Conservation (phyloP, 2,329 filamentous ascomycete genomes). For the Monilinia fructigena region DNA sequence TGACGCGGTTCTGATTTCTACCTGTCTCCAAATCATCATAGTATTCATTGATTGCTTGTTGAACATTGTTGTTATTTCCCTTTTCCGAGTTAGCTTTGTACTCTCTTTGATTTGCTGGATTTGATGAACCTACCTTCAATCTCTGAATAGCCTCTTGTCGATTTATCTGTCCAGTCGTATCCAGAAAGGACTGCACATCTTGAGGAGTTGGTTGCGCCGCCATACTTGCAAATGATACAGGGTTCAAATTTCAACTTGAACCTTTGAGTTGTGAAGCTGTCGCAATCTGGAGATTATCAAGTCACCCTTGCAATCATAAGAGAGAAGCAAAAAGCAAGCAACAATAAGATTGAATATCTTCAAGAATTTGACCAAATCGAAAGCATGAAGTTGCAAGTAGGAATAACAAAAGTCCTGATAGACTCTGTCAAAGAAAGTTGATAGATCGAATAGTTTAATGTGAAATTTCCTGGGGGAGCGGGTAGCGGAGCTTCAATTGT, state of each 20-base stretch:
- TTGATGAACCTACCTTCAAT: slow-evolving; percentile 12
- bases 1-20: slow-evolving; percentile 42
- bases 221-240: slow-evolving; percentile 2
- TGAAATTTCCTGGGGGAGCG: slow-evolving; percentile 3
- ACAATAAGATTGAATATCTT: background rate
- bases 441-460: background rate
- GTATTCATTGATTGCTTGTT: slow-evolving; percentile 52
- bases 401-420: background rate
- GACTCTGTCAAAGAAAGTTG: background rate
- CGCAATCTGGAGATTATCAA: background rate
- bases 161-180: slow-evolving; percentile 19
- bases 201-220: slow-evolving; percentile 21
- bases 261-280: slow-evolving; percentile 6
- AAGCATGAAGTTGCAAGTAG: background rate
- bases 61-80: slow-evolving; percentile 49
- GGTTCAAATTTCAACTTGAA: background rate
- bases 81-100: slow-evolving; percentile 33
- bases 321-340: slow-evolving; percentile 8
- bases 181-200: slow-evolving; percentile 20
- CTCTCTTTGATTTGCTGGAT: background rate
- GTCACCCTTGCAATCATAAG: background rate
- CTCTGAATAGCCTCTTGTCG: slow-evolving; percentile 20
- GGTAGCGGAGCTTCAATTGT: slow-evolving; percentile 1
- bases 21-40: slow-evolving; percentile 47
- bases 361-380: background rate